These are phyloP conservation scores for Coemansia aciculifera DNA, from an alignment of 192 early-diverging fungal species.

Conservation along the genomic window DNA sequence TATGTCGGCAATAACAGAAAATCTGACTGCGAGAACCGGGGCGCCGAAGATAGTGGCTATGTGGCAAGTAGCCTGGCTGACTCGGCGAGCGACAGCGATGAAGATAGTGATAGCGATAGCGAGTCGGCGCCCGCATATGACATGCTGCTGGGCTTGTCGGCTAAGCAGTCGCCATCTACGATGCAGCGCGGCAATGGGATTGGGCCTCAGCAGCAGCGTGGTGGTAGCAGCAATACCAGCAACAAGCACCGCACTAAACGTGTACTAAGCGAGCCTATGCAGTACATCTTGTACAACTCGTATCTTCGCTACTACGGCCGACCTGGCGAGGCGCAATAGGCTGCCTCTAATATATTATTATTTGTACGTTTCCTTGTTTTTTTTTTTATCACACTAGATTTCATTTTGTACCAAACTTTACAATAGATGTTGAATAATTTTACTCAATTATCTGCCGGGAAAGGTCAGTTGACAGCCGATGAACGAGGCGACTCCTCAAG, in stretches of 20 bases:
- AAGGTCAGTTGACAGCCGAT: not conserved
- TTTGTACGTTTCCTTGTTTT: not conserved
- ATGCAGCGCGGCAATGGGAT: not conserved
- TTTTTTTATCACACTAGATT: not conserved
- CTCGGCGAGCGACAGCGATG: conserved; percentile 15
- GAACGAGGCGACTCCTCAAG: conserved; percentile 19
- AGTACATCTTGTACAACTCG: conserved; percentile 53
- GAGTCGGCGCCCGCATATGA: not conserved
- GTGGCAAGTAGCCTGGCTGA: conserved; percentile 10
- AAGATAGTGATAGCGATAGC: not conserved
- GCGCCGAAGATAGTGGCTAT: not conserved
- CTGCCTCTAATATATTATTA: not conserved
- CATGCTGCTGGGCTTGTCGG: not conserved
- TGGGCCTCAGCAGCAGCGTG: not conserved
- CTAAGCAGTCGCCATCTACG: not conserved
- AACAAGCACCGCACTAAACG: conserved; percentile 34
- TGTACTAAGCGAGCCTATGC: conserved; percentile 51
- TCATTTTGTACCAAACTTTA: conserved; percentile 2
- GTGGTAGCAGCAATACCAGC: not conserved
- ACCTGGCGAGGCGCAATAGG: conserved; percentile 21
- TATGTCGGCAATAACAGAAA: not conserved
- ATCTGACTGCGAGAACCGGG: not conserved
- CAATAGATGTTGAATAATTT: not conserved
- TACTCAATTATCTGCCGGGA: not conserved
- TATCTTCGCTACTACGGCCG: conserved; percentile 53